Conservation (phyloP, 2,329 filamentous ascomycete genomes). For the Periconia macrospinosa region DNA sequence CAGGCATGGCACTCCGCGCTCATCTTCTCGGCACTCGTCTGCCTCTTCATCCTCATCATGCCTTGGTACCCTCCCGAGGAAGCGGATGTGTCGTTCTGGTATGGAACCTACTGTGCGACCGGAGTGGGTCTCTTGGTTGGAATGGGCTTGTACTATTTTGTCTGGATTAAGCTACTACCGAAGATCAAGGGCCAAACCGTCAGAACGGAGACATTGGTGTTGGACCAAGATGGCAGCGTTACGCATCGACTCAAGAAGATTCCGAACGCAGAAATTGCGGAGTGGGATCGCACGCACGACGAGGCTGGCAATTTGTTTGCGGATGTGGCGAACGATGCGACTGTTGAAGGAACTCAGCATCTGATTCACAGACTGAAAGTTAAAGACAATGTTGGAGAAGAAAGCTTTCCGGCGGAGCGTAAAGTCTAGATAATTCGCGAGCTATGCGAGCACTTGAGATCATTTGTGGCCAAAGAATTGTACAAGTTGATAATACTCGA, state of each 20-base stretch:
- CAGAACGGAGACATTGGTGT: conserved; percentile 27
- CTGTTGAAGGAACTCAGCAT: conserved; percentile 6
- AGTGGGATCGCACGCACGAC: conserved; percentile 37
- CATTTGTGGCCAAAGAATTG: neutral
- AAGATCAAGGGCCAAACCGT: conserved; percentile 24
- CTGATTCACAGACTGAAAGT: conserved; percentile 18
- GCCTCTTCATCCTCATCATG: conserved; percentile 60
- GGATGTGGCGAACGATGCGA: conserved; percentile 1
- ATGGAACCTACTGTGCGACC: conserved; percentile 67
- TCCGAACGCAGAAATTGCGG: conserved; percentile 23
- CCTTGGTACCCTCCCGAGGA: conserved; percentile 70
- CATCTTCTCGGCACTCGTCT: conserved; percentile 26
- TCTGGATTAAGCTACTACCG: conserved; percentile 33
- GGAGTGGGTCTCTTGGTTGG: conserved; percentile 53
- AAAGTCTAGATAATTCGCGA: neutral
- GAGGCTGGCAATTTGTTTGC: conserved; percentile 25
- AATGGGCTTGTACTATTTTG: conserved; percentile 26
- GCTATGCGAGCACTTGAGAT: neutral
- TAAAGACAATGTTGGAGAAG: neutral
- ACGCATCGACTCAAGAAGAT: conserved; percentile 28
- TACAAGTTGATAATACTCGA: too few species aligned
- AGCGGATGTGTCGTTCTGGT: conserved; percentile 72
- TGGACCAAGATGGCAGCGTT: conserved; percentile 29
- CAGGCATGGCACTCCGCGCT: conserved; percentile 26
- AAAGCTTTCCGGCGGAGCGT: neutral